Evolutionary conservation across 148 eudicot genomes (phyloP).

Genomic region (Rhododendron mucronatum): DNA sequence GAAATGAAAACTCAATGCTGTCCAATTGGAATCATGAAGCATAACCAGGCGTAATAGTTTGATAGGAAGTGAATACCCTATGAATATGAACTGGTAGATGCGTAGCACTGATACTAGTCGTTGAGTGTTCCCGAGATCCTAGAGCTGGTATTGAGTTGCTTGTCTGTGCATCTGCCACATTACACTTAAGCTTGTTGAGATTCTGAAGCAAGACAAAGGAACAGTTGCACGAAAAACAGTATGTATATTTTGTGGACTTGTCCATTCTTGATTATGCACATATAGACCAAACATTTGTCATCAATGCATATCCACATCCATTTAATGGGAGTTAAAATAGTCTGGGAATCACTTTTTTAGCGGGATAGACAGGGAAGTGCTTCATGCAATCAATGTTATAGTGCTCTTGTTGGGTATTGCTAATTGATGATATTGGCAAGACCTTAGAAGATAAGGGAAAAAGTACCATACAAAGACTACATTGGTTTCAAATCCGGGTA

Average conservation of each 20-base stretch:
- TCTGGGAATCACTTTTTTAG: not conserved
- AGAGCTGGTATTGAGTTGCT: conserved; percentile 1
- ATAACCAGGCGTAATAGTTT: not conserved
- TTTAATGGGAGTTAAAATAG: not conserved
- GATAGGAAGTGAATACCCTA: conserved; percentile 16
- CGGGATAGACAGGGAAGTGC: not conserved
- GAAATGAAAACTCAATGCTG: conserved; percentile 5
- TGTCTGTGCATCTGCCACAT: conserved; percentile 13
- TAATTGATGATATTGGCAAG: not conserved
- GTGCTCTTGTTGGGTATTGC: not conserved
- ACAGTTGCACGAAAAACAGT: not conserved
- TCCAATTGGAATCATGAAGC: not conserved
- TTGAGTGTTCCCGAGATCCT: not conserved
- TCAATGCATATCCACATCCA: not conserved
- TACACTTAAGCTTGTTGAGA: not conserved
- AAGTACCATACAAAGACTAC: not conserved
- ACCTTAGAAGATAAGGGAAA: not conserved
- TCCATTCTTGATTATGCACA: not conserved
- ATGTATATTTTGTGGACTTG: not conserved
- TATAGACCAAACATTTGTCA: not conserved
- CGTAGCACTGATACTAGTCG: not conserved
- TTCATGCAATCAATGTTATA: not conserved
- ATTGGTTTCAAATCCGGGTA: not conserved
- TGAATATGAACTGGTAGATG: conserved; percentile 11
- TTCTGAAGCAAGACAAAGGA: not conserved